phyloP scores from a whole-genome alignment of 257 asterid species.

The Apocynum venetum region DNA sequence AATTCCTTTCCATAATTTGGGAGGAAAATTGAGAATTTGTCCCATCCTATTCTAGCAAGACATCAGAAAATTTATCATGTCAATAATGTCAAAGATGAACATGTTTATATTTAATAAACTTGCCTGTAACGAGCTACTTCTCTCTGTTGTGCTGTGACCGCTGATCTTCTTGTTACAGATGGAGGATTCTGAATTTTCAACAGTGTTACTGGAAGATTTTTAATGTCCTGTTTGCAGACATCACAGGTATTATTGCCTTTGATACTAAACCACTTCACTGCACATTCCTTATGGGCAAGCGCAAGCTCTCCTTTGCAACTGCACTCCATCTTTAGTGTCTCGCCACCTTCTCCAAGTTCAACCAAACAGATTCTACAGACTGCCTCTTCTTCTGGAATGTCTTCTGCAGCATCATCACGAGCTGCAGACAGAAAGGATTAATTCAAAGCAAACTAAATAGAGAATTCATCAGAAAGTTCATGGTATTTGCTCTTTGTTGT shows the following conservation, averaged over 20 bases:
- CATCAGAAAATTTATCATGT: neutral
- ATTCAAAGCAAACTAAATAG: neutral
- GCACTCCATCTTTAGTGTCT: constrained; percentile 93
- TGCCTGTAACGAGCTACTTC: constrained; percentile 74
- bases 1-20: neutral
- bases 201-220: constrained; percentile 83
- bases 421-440: constrained; percentile 23
- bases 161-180: constrained; percentile 45
- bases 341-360: constrained; percentile 94
- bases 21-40: neutral
- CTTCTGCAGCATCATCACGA: constrained; percentile 63
- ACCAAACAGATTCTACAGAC: constrained; percentile 92
- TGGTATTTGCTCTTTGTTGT: neutral
- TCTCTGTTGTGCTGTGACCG: constrained; percentile 46
- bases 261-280: constrained; percentile 90
- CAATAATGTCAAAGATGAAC: constrained; percentile 5
- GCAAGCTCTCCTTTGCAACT: constrained; percentile 99
- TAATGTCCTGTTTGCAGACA: constrained; percentile 85
- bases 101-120: constrained; percentile 22
- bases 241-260: constrained; percentile 95
- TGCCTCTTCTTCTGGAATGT: constrained; percentile 98
- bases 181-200: constrained; percentile 73
- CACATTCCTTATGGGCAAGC: constrained; percentile 92
- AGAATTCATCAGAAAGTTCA: neutral
- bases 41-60: neutral